phyloP scores from a whole-genome alignment of 139 green algal species.

The Pleodorina starrii region DNA sequence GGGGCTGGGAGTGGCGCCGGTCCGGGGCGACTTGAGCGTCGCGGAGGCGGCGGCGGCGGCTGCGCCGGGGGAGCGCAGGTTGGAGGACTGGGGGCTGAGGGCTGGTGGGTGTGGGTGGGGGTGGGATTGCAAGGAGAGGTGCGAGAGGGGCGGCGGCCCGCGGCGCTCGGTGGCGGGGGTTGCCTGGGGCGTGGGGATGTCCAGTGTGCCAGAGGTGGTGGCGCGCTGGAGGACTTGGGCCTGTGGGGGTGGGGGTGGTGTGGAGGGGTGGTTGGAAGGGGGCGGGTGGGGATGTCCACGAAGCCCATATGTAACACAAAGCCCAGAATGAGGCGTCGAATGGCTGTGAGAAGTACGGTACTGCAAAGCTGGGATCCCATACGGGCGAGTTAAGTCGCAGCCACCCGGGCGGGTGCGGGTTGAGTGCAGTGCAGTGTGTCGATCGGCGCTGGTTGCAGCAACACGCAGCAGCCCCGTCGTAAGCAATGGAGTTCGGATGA shows the following conservation, averaged over 20 bases:
- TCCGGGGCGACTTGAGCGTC: background rate
- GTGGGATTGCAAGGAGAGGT: background rate
- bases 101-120: conserved; percentile 6
- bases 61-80: background rate
- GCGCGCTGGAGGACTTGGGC: conserved; percentile 2
- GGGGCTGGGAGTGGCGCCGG: background rate
- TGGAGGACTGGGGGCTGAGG: background rate
- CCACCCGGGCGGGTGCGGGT: no score
- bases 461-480: no score
- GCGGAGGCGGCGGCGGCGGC: background rate
- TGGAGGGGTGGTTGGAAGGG: background rate
- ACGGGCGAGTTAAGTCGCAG: no score
- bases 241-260: background rate
- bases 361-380: no score
- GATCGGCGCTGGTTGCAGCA: no score
- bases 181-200: background rate
- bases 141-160: background rate
- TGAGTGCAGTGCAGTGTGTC: no score
- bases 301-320: no score
- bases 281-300: background rate
- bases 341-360: no score
- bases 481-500: no score
- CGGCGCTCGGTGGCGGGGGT: background rate
- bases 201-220: background rate
- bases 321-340: no score